A percentile compares a stretch with the other conserved stretches of the same genome.
Evolutionary conservation across 495 filamentous ascomycete genomes (phyloP).

Genomic region (Neurospora hispaniola): DNA sequence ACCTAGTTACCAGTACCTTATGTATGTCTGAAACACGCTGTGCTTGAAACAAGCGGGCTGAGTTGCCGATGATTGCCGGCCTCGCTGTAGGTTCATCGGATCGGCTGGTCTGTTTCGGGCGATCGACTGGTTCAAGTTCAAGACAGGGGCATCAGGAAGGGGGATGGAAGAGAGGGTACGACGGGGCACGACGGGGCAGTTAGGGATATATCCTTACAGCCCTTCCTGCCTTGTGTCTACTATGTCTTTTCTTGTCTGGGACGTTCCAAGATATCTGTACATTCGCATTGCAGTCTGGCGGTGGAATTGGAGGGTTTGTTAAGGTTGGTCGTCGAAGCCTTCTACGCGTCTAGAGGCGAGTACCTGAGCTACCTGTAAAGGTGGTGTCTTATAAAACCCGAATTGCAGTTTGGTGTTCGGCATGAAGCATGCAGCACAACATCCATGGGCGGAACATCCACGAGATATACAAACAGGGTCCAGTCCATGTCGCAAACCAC

Average conservation of each 20-base stretch:
- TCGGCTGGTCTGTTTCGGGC: background rate
- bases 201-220: background rate
- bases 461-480: background rate
- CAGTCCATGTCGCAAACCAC: background rate
- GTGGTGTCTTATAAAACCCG: background rate
- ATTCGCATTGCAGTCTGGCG: too few relatives aligned
- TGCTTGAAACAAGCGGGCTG: background rate
- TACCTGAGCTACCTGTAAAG: too few relatives aligned
- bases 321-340: too few relatives aligned
- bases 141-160: background rate
- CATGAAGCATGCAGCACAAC: background rate
- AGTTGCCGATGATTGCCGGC: conserved; percentile 4
- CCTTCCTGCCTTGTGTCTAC: background rate
- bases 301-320: too few relatives aligned
- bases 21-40: background rate
- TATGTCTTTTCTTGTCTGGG: background rate
- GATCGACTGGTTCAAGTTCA: background rate
- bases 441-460: background rate
- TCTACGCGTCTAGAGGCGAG: too few relatives aligned
- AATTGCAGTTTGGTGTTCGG: background rate
- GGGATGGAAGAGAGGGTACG: too few relatives aligned
- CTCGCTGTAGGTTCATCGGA: conserved; percentile 5
- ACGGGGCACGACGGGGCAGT: too few relatives aligned
- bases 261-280: too few relatives aligned
- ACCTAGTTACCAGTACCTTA: background rate